Percentiles rank a stretch among this genome's conserved stretches.
Conservation (phyloP, 1,284 basidiomycete species). For the Ganoderma sinense region DNA sequence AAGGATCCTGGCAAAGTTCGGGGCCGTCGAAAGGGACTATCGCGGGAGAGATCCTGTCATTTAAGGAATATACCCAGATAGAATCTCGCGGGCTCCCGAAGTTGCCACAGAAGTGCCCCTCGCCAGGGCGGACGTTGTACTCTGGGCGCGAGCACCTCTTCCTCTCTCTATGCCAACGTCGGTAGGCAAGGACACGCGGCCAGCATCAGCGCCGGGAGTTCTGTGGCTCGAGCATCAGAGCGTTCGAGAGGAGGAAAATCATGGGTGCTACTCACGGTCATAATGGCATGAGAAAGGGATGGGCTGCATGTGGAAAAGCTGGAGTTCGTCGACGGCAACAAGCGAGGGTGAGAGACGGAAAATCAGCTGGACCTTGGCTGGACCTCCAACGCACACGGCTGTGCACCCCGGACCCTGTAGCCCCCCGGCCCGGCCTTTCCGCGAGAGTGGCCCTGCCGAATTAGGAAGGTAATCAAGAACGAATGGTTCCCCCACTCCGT, state of each 20-base stretch:
- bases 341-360: slow-evolving; percentile 2
- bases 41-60: slow-evolving; percentile 25
- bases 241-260: not conserved
- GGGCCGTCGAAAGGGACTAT: slow-evolving; percentile 15
- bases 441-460: slow-evolving; percentile 4
- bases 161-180: not conserved
- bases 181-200: not conserved
- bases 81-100: not conserved
- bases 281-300: slow-evolving; percentile 10
- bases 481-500: slow-evolving; percentile 12
- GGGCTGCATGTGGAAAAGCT: slow-evolving; percentile 5
- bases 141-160: slow-evolving; percentile 1
- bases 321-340: not conserved
- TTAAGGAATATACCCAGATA: slow-evolving; percentile 12
- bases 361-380: slow-evolving; percentile 23
- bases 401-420: slow-evolving; percentile 24
- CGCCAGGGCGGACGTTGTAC: not conserved
- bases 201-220: not conserved
- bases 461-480: slow-evolving; percentile 31
- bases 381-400: slow-evolving; percentile 21
- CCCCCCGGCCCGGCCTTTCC: slow-evolving; percentile 18
- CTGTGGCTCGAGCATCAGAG: slow-evolving; percentile 1
- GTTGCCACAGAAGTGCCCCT: not conserved
- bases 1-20: slow-evolving; percentile 16
- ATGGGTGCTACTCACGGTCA: slow-evolving; percentile 16